Conservation (phyloP, 2,329 filamentous ascomycete species). For the Ophiocordyceps camponoti-rufipedis region DNA sequence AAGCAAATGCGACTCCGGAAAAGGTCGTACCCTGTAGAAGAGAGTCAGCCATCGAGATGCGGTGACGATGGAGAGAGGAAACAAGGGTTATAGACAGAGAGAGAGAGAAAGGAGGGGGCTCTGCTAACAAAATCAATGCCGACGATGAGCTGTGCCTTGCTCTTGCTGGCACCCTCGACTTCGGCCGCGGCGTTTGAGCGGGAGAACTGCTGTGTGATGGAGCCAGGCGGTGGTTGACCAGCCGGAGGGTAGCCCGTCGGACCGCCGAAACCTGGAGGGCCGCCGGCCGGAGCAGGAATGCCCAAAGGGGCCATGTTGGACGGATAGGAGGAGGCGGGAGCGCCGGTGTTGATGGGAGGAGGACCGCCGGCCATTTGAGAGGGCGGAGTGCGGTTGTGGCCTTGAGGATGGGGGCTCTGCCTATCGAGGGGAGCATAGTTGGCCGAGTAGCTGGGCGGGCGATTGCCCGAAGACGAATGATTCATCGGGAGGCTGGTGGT, state of each 20-base stretch:
- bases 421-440: constrained; percentile 34
- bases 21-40: constrained; percentile 71
- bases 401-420: constrained; percentile 29
- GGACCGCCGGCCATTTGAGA: constrained; percentile 45
- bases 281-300: constrained; percentile 20
- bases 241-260: constrained; percentile 27
- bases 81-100: background rate
- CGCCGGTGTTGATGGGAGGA: constrained; percentile 48
- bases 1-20: constrained; percentile 91
- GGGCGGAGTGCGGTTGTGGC: constrained; percentile 34
- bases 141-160: constrained; percentile 93
- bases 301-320: constrained; percentile 27
- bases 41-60: background rate
- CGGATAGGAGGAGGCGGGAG: constrained; percentile 43
- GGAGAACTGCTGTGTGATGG: constrained; percentile 23
- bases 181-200: constrained; percentile 41
- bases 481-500: constrained; percentile 39
- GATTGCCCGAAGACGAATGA: constrained; percentile 38
- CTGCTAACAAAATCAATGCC: constrained; percentile 87
- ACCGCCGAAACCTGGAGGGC: constrained; percentile 24
- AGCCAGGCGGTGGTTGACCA: constrained; percentile 20
- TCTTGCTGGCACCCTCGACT: constrained; percentile 73
- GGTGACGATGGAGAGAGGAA: too few relatives aligned
- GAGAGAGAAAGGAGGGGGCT: background rate
- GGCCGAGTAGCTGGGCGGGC: constrained; percentile 45